phyloP scores from a whole-genome alignment of 2,329 filamentous ascomycete species.

The Pseudogymnoascus sp. region DNA sequence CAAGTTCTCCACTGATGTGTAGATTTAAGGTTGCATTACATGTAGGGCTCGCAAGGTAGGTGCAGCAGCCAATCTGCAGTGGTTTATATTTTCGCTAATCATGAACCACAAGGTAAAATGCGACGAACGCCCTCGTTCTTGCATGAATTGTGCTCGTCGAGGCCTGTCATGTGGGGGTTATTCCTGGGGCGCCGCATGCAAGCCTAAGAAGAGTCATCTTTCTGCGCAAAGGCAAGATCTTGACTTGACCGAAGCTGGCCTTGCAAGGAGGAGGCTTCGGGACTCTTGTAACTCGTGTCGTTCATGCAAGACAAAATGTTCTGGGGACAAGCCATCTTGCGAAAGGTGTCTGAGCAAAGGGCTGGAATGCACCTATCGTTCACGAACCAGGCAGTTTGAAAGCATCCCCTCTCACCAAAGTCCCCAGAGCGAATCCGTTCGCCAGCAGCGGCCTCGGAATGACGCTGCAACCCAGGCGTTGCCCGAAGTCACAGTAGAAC shows the following conservation, averaged over 20 bases:
- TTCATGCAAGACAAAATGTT: slow-evolving; percentile 21
- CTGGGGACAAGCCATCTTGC: slow-evolving; percentile 18
- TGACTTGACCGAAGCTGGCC: slow-evolving; percentile 22
- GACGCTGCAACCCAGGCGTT: not conserved
- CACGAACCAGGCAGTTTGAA: not conserved
- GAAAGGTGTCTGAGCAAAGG: slow-evolving; percentile 18
- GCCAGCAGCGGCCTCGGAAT: not conserved
- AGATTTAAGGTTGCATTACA: slow-evolving; percentile 8
- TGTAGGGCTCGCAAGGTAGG: slow-evolving; percentile 13
- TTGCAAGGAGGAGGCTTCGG: slow-evolving; percentile 19
- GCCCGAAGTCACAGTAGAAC: not conserved
- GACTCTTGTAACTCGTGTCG: slow-evolving; percentile 22
- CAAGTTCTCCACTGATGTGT: not conserved
- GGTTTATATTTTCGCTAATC: not conserved
- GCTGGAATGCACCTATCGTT: slow-evolving; percentile 19
- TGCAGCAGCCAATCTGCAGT: not conserved
- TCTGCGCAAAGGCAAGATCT: not conserved
- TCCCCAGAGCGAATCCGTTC: not conserved
- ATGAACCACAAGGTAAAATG: slow-evolving; percentile 8
- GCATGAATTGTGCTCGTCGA: slow-evolving; percentile 10
- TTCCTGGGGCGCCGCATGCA: not conserved
- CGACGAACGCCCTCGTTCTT: slow-evolving; percentile 12
- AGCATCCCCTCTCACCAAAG: not conserved
- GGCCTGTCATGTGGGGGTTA: slow-evolving; percentile 3
- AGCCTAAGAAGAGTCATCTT: not conserved